Evolutionary conservation across 352 stramenopile species (phyloP), one percentile per base, ranked within the genome.

Genomic region (Pythium aquatile): DNA sequence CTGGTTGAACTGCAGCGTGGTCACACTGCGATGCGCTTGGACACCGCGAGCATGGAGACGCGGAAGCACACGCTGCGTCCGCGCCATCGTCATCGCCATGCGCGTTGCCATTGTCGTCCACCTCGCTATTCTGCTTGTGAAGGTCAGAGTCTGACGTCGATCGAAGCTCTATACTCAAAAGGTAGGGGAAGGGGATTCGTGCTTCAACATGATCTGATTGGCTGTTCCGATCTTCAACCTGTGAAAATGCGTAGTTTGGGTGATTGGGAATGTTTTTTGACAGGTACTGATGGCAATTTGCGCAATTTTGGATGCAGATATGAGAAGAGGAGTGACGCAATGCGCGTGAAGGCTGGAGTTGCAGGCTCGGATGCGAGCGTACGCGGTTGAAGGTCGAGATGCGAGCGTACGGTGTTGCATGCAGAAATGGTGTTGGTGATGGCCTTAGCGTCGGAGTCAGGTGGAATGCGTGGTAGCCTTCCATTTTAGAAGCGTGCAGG

Each of bases 141-240:
- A 37, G 5, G 32, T 37, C 35, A 40, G 35, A 14, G 8, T 2
- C 35, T 40, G 35, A 40, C 35, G 35, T 40, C 9, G 35, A 7
- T 40, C 5, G 35, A 10, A 40, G 14, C 35, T 40, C 35, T 10
- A 2, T 2, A 40, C 35, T 40, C 35, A 40, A 40, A 10, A 40
- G 35, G 35, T 40, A 40, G 35, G 35, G 35, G 35, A 40, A 16
- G 35, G 35, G 35, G 35, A 40, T 40, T 40, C 11, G 8, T 16
- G 35, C 61, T 63, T 69, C 55, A 69, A 69, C 49, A 61, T 48
- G 55, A 39, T 59, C 26, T 69, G 63, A 69, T 69, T 69, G 63
- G 63, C 55, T 42, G 44, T 52, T 20, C 30, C 2, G 3, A 56
- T 29, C 44, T 69, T 59, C 56, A 69, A 69, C n/a, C n/a, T 47